Evolutionary conservation across 305 asterid genomes (phyloP).

Genomic region (Petunia hybrid): DNA sequence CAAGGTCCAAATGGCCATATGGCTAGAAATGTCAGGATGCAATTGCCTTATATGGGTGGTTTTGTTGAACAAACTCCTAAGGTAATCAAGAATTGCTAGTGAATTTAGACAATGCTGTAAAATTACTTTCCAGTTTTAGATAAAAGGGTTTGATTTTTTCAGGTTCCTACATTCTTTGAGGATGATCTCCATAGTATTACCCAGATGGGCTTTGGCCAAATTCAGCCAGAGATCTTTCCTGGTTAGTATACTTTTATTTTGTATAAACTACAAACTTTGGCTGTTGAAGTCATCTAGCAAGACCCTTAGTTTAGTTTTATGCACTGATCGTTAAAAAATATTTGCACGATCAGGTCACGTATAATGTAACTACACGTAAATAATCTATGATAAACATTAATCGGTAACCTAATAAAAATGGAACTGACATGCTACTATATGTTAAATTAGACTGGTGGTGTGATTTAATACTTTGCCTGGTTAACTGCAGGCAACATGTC

Average conservation of each 20-base stretch:
- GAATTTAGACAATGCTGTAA: background rate
- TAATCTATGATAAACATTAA: too few species aligned
- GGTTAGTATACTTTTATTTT: conserved; percentile 46
- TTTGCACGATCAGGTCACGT: too few species aligned
- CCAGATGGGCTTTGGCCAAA: conserved; percentile 85
- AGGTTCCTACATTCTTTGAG: conserved; percentile 75
- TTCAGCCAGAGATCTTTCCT: conserved; percentile 55
- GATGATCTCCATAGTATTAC: conserved; percentile 86
- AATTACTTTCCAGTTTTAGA: background rate
- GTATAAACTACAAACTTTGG: too few species aligned
- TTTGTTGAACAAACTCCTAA: conserved; percentile 63
- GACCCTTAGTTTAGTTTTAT: too few species aligned
- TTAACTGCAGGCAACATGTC: conserved; percentile 57
- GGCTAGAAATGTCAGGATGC: background rate
- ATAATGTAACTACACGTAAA: too few species aligned
- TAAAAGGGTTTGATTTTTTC: conserved; percentile 13
- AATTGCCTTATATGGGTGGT: conserved; percentile 46
- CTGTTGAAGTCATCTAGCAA: too few species aligned
- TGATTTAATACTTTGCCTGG: background rate
- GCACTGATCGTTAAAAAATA: too few species aligned
- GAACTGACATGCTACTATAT: too few species aligned
- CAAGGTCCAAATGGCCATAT: conserved; percentile 34
- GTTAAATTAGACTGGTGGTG: too few species aligned
- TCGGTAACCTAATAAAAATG: too few species aligned
- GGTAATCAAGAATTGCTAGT: conserved; percentile 44